These are phyloP conservation scores for Coemansia sp. DNA, from an alignment of 192 early-diverging fungal species.

Conservation along the genomic window DNA sequence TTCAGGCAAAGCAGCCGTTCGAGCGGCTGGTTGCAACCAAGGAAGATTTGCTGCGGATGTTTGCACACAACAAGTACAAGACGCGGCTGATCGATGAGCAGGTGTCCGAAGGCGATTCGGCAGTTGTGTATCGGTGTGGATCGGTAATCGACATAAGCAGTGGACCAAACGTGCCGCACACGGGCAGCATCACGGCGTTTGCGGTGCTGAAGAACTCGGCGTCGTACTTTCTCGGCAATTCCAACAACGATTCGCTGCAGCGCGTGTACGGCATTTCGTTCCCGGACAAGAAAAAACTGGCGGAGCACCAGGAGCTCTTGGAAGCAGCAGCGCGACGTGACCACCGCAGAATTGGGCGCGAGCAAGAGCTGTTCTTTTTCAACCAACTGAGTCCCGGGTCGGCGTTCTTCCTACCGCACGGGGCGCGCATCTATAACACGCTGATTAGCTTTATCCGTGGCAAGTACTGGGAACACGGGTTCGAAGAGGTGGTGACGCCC, in stretches of 20 bases:
- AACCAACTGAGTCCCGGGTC: constrained; percentile 91
- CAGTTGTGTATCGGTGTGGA: constrained; percentile 98
- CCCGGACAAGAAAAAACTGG: constrained; percentile 97
- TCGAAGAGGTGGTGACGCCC: constrained; percentile 93
- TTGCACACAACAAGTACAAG: constrained; percentile 98
- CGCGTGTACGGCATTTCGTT: constrained; percentile 99
- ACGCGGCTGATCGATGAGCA: constrained; percentile 87
- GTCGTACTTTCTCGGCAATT: constrained; percentile 96
- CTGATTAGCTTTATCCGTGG: constrained; percentile 83
- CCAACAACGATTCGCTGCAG: constrained; percentile 97
- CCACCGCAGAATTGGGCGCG: constrained; percentile 93
- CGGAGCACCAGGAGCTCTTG: constrained; percentile 91
- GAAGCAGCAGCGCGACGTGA: constrained; percentile 89
- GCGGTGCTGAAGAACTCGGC: constrained; percentile 95
- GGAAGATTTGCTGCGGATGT: constrained; percentile 92
- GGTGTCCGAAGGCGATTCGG: constrained; percentile 87
- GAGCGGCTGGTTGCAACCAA: constrained; percentile 84
- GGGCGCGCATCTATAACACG: constrained; percentile 93
- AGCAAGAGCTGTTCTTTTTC: constrained; percentile 99
- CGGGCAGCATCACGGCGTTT: constrained; percentile 90
- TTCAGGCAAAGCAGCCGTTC: constrained; percentile 96
- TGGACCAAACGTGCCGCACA: constrained; percentile 94
- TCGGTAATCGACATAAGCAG: constrained; percentile 95
- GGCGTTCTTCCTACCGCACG: constrained; percentile 94
- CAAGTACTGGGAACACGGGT: constrained; percentile 90